These are phyloP conservation scores for Pichia rugopelliculosa DNA, from an alignment of 805 yeast genomes.

Conservation along the genomic window DNA sequence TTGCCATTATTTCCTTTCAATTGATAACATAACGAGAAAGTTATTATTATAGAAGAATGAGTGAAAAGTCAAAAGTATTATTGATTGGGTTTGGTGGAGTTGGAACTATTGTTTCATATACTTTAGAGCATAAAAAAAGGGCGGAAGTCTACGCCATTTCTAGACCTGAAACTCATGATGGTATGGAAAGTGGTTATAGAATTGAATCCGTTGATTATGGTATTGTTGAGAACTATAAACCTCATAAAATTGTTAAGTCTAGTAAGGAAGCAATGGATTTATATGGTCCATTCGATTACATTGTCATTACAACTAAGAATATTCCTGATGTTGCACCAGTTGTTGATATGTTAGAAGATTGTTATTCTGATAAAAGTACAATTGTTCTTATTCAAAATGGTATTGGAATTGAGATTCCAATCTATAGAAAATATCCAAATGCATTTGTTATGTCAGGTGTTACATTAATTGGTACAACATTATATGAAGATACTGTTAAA, in stretches of 20 bases:
- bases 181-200: slow-evolving; percentile 1
- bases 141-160: slow-evolving; percentile 45
- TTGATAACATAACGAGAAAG: background rate
- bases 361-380: slow-evolving; percentile 25
- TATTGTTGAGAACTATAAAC: slow-evolving; percentile 45
- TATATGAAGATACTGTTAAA: slow-evolving; percentile 23
- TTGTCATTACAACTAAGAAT: slow-evolving; percentile 42
- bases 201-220: slow-evolving; percentile 58
- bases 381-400: slow-evolving; percentile 36
- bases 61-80: slow-evolving; percentile 7
- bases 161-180: slow-evolving; percentile 39
- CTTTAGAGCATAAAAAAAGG: slow-evolving; percentile 39
- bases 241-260: slow-evolving; percentile 29
- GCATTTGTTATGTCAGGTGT: slow-evolving; percentile 33
- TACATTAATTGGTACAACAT: slow-evolving; percentile 30
- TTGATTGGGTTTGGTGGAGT: slow-evolving; percentile 80
- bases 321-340: slow-evolving; percentile 54
- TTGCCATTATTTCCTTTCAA: background rate
- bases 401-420: slow-evolving; percentile 30
- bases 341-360: slow-evolving; percentile 31
- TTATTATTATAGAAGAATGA: background rate
- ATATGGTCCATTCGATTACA: slow-evolving; percentile 35
- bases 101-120: slow-evolving; percentile 65
- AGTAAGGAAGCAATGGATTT: slow-evolving; percentile 33
- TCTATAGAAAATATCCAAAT: slow-evolving; percentile 27